Base-by-base conservation (phyloP, 345 rosid species). In the Gynandropsis gynandra region DNA sequence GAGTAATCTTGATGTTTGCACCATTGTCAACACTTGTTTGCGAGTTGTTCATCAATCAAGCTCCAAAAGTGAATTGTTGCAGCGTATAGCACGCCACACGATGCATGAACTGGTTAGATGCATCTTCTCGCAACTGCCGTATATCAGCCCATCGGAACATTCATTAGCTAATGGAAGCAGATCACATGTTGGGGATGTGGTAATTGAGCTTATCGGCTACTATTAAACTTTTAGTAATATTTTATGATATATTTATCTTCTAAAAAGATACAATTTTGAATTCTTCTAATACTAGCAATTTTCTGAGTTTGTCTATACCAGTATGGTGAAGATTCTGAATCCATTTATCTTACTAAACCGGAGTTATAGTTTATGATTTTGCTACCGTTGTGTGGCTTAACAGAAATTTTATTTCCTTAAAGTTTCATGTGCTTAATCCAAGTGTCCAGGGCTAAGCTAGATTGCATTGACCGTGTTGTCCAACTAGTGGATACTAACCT, bases 1-100 rank as follows among this genome's bases (percentile, higher is more conserved):
- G 74, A 76, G 75, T 63, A 84, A 84, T 67, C 82, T 76, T 50
- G 81, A 80, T 53, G 83, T 80, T 8, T 84, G 88, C 75, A 75
- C 68, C 37, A 73, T 84, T 5, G 78, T 79, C 45, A 78, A 71
- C 72, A 68, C 93, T 42, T 84, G 88, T 49, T 75, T 84, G 64
- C 83, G 85, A 45, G 73, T 84, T 40, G 88, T 84, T 68, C 85
- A 80, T 58, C 87, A 84, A 45, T 81, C 93, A 42, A 64, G 77
- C 63, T 68, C 82, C 54, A 80, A 80, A 58, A 72, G 93, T 61
- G 93, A 84, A 63, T 56, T 84, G 63, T 66, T 84, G 73, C 88
- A 84, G 62, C 72, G 83, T 47, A 84, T 80, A 38, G 83, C 93
- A 1, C 75, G 88, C 10, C 85, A 80, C 52, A 80, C 88, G 1